Evolutionary conservation across 1,139 yeast species (phyloP).

Genomic region (Pichia norvegensis): DNA sequence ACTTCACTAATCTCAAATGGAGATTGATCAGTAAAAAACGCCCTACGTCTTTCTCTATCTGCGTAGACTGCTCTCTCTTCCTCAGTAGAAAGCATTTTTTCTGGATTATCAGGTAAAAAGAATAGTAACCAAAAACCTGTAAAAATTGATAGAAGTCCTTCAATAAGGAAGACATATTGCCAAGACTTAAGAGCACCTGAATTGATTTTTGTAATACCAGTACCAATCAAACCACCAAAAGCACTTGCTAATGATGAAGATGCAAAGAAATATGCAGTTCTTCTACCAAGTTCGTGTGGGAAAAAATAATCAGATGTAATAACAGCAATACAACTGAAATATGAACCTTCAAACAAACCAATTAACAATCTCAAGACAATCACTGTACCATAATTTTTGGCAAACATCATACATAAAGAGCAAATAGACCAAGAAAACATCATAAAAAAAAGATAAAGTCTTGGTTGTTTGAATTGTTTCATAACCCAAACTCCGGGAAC

Average conservation of each 20-base stretch:
- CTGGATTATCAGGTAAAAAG: constrained; percentile 7
- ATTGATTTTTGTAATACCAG: constrained; percentile 7
- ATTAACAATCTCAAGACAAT: constrained; percentile 4
- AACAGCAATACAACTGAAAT: constrained; percentile 8
- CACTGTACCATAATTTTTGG: constrained; percentile 3
- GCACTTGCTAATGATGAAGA: constrained; percentile 8
- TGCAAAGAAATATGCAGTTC: constrained; percentile 9
- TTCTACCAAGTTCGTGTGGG: constrained; percentile 9
- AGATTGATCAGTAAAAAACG: constrained; percentile 2
- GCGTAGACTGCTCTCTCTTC: constrained; percentile 5
- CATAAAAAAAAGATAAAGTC: constrained; percentile 4
- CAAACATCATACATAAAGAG: constrained; percentile 8
- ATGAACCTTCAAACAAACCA: constrained; percentile 9
- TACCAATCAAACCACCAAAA: constrained; percentile 9
- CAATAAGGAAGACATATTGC: constrained; percentile 8
- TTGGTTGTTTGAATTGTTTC: constrained; percentile 6
- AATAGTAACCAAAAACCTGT: constrained; percentile 6
- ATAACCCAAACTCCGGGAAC: constrained; percentile 12
- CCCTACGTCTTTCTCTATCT: constrained; percentile 9
- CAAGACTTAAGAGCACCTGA: constrained; percentile 4
- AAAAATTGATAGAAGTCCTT: constrained; percentile 4
- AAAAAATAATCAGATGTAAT: constrained; percentile 8
- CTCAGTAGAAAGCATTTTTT: constrained; percentile 2
- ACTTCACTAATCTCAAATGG: constrained; percentile 6
- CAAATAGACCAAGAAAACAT: constrained; percentile 9